Conservation (phyloP, 176 grass and related monocot species). For the Melocanna baccifera region DNA sequence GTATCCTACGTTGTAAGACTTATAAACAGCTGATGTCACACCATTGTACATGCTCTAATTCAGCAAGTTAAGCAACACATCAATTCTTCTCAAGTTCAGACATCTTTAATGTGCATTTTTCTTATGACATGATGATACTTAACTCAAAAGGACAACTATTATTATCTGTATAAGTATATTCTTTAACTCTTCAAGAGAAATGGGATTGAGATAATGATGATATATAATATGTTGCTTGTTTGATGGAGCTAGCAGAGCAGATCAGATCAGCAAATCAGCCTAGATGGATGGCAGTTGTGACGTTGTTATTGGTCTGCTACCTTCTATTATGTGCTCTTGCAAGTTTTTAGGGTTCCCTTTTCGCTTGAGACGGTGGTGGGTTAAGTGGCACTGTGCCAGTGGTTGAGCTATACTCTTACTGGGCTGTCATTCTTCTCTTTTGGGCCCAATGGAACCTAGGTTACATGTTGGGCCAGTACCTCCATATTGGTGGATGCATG, state of each 20-base stretch:
- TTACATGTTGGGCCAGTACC: background rate
- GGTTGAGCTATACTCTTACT: background rate
- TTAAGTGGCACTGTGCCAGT: background rate
- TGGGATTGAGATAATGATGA: background rate
- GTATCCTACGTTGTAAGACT: too few relatives aligned
- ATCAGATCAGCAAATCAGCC: slow-evolving; percentile 17
- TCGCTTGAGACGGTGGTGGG: background rate
- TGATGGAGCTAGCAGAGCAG: background rate
- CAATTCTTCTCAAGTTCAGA: background rate
- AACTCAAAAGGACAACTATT: background rate
- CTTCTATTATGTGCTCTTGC: background rate
- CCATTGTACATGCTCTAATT: too few relatives aligned
- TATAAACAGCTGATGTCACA: too few relatives aligned
- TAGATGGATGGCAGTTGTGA: slow-evolving; percentile 26
- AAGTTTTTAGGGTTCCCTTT: background rate
- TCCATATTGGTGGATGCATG: background rate
- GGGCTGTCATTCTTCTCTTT: background rate
- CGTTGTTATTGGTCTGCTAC: background rate
- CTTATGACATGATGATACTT: background rate
- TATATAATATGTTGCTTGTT: background rate
- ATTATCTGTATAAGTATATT: background rate
- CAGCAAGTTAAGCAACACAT: background rate
- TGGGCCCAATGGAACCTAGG: background rate
- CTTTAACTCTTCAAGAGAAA: background rate
- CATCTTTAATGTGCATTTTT: background rate